Evolutionary conservation across 2,329 filamentous ascomycete genomes (phyloP).

Genomic region (Nemania serpens): DNA sequence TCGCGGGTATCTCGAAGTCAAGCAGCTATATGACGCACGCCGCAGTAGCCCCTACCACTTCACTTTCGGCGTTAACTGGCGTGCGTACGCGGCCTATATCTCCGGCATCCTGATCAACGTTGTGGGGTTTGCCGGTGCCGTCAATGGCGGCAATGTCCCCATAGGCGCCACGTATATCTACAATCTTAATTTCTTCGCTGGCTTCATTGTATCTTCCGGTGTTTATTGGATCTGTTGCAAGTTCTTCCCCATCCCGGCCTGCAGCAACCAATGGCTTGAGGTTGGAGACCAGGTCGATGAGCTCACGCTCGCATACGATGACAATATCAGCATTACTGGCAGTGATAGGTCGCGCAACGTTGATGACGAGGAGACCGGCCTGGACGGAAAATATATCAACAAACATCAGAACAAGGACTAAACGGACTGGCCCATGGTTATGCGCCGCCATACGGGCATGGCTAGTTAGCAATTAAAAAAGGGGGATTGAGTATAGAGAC

Average conservation of each 20-base stretch:
- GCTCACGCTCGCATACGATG: conserved; percentile 52
- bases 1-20: conserved; percentile 77
- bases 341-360: conserved; percentile 43
- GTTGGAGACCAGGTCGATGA: conserved; percentile 56
- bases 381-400: conserved; percentile 33
- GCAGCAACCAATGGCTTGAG: conserved; percentile 68
- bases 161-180: conserved; percentile 83
- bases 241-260: conserved; percentile 73
- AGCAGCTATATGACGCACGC: conserved; percentile 76
- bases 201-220: conserved; percentile 70
- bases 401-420: conserved; percentile 17
- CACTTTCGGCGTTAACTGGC: conserved; percentile 76
- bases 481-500: neutral
- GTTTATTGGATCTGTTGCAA: conserved; percentile 74
- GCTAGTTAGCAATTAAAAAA: neutral
- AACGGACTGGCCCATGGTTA: neutral
- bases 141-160: conserved; percentile 69
- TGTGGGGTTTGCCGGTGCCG: conserved; percentile 84
- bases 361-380: conserved; percentile 44
- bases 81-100: conserved; percentile 82
- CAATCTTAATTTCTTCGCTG: conserved; percentile 87
- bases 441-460: neutral
- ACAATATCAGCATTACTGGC: conserved; percentile 24
- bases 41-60: conserved; percentile 73
- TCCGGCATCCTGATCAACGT: conserved; percentile 87